Evolutionary conservation across 805 yeast genomes (phyloP).

Genomic region (Wickerhamiella cacticola): DNA sequence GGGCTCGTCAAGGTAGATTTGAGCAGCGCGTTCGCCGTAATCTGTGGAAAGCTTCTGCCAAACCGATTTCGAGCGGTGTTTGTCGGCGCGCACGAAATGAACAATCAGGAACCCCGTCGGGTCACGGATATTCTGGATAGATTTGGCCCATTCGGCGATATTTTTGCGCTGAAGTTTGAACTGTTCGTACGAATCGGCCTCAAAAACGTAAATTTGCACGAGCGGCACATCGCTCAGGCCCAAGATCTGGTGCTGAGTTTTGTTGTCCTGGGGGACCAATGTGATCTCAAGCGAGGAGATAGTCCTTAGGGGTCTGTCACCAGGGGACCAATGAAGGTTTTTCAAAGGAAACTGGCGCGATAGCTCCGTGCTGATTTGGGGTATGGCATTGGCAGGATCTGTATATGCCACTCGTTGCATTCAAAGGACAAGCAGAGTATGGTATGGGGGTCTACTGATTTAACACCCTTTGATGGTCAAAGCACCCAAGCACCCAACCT

Average conservation of each 20-base stretch:
- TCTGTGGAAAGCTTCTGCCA: constrained; percentile 27
- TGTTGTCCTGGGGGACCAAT: constrained; percentile 48
- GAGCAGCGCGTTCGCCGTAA: constrained; percentile 20
- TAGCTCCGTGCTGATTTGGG: not conserved
- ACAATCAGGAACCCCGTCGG: constrained; percentile 55
- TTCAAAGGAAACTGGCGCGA: constrained; percentile 39
- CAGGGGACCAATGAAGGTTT: constrained; percentile 57
- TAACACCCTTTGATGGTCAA: too few species aligned
- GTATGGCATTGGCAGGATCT: not conserved
- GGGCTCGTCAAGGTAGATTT: constrained; percentile 16
- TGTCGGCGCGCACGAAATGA: constrained; percentile 30
- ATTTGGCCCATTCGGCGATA: constrained; percentile 65
- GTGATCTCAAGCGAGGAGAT: constrained; percentile 46
- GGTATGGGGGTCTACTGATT: too few species aligned
- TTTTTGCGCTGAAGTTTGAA: constrained; percentile 73
- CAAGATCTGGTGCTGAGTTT: constrained; percentile 30
- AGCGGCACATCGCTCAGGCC: constrained; percentile 40
- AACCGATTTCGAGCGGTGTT: constrained; percentile 15
- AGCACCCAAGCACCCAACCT: too few species aligned
- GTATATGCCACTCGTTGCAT: constrained; percentile 10
- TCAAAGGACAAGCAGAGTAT: not conserved
- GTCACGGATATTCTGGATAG: constrained; percentile 30
- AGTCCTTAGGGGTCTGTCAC: constrained; percentile 45
- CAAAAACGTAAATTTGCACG: constrained; percentile 56
- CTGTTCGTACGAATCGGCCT: constrained; percentile 53